phyloP scores from a whole-genome alignment of 805 yeast species.

The Kodamaea leandrae region DNA sequence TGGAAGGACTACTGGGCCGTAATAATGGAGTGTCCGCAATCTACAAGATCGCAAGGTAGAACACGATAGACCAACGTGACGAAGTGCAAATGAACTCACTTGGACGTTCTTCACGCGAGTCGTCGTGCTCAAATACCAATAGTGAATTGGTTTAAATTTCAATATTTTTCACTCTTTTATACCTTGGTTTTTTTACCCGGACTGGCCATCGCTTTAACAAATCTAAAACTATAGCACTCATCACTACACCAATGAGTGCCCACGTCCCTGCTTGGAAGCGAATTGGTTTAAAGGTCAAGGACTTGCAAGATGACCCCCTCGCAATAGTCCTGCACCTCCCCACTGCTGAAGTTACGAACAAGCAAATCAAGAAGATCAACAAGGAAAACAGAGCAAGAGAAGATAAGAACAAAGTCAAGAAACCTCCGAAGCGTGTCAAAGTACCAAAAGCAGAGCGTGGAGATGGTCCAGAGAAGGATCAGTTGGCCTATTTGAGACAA shows the following conservation, averaged over 20 bases:
- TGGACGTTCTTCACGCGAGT: neutral
- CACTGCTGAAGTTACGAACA: constrained; percentile 38
- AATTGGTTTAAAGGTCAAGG: constrained; percentile 63
- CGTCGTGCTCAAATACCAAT: no score
- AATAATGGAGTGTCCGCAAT: neutral
- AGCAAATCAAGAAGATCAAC: constrained; percentile 42
- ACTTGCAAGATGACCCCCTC: constrained; percentile 44
- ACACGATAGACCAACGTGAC: neutral
- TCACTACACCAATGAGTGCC: constrained; percentile 1
- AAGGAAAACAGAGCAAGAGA: constrained; percentile 23
- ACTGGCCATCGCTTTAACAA: neutral
- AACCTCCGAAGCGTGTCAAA: constrained; percentile 69
- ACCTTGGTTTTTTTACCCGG: constrained; percentile 2
- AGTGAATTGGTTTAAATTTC: no score
- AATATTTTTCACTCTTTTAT: neutral
- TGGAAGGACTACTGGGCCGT: neutral
- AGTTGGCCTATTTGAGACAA: constrained; percentile 60
- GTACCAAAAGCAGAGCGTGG: constrained; percentile 64
- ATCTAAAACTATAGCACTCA: neutral
- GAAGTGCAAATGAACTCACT: neutral
- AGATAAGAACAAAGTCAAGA: constrained; percentile 33
- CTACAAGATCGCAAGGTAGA: constrained; percentile 1
- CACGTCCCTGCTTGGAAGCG: constrained; percentile 81
- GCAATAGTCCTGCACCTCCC: constrained; percentile 46
- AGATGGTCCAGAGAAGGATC: constrained; percentile 78